A percentile compares a stretch with the other conserved stretches of the same genome.
phyloP scores from a whole-genome alignment of 2,329 filamentous ascomycete species.

The Ophiostoma piceae region DNA sequence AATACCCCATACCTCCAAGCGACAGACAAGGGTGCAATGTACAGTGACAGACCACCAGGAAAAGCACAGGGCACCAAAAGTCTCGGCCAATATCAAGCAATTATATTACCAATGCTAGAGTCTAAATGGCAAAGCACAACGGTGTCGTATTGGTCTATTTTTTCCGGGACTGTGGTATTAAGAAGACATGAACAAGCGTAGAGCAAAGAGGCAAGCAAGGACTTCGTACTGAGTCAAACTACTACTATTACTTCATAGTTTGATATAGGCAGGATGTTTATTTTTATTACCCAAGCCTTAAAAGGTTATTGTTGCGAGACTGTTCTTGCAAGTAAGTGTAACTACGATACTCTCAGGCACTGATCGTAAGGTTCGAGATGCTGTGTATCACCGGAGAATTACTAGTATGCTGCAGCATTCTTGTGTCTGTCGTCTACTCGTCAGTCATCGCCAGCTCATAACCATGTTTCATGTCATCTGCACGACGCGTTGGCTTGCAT shows the following conservation, averaged over 20 bases:
- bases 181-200: not conserved
- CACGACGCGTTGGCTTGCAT: not conserved
- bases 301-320: not conserved
- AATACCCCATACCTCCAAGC: constrained; percentile 6
- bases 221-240: too few species aligned
- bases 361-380: not conserved
- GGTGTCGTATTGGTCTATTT: not conserved
- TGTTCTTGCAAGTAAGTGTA: not conserved
- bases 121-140: not conserved
- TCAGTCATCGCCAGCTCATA: not conserved
- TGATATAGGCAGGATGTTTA: not conserved
- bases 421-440: not conserved
- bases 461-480: not conserved
- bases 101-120: not conserved
- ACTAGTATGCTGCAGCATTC: not conserved
- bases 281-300: not conserved
- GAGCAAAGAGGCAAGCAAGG: not conserved
- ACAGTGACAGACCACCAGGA: not conserved
- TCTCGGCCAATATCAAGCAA: not conserved
- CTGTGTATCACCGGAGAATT: not conserved
- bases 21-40: not conserved
- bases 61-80: not conserved
- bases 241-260: not conserved
- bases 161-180: not conserved
- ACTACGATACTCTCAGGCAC: not conserved